Evolutionary conservation across 2,329 filamentous ascomycete genomes (phyloP), one percentile per base, ranked within the genome.

Genomic region (Alternaria ethzedia): DNA sequence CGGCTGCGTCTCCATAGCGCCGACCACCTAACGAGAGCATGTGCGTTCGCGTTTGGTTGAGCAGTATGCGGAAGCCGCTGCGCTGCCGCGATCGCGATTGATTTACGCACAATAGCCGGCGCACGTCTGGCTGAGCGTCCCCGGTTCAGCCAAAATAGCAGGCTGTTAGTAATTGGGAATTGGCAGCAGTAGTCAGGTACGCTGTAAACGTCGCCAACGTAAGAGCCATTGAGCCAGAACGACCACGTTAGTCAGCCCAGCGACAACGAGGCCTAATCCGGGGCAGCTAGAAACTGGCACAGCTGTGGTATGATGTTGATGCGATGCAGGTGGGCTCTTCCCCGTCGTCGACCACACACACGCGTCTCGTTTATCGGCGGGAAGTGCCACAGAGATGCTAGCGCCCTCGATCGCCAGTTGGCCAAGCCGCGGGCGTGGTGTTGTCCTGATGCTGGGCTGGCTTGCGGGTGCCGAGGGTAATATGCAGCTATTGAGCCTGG

Each of bases 401-500:
- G 58, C 51, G 58, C 17, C 30, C 58, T 60, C 45, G 51, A 55
- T 56, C n/a, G 59, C 54, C 49, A 54, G 57, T 21, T 54, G 57
- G 50, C 50, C 28, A 55, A 45, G 57, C 43, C 30, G 17, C 15
- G 36, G 52, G n/a, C 52, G 46, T 61, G 36, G 59, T 61, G 36
- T 57, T 61, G 43, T 61, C 36, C 28, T 54, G 49, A 32, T 41
- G 36, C 49, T 25, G 25, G 36, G 57, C 30, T 10, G 56, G 20
- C 30, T 25, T 25, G 20, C 26, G 49, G 46, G 45, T 21, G 62
- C 54, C 58, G 54, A 64, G 62, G 32, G 45, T 8, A 21, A 54
- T 23, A 45, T 25, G 58, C 43, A 59, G 59, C 55, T 41, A 64
- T 61, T 59, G 59, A 65, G 54, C 59, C 60, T 54, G 52, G 46